Conservation (phyloP, 2,329 filamentous ascomycete genomes). For the Dothidotthia symphoricarpi region DNA sequence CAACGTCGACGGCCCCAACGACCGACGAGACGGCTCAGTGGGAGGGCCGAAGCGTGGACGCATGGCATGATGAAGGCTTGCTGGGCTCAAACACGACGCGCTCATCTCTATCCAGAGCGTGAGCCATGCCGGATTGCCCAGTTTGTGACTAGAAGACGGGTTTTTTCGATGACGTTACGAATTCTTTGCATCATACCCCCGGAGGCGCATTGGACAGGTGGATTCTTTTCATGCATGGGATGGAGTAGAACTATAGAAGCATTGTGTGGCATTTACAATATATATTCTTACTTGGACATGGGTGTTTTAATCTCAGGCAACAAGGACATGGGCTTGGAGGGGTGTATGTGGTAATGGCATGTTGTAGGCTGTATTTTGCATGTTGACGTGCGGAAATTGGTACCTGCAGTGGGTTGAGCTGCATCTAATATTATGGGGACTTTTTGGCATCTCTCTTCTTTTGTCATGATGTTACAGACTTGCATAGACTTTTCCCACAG, state of each 20-base stretch:
- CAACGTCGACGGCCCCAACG: conserved; percentile 63
- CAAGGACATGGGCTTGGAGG: too few relatives aligned
- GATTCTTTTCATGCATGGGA: conserved; percentile 23
- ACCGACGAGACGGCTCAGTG: conserved; percentile 54
- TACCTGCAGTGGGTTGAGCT: too few relatives aligned
- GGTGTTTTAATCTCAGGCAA: too few relatives aligned
- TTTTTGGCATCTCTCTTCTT: too few relatives aligned
- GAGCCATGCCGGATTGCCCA: not conserved
- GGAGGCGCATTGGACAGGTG: conserved; percentile 19
- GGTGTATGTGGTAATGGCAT: too few relatives aligned
- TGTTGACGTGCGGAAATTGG: too few relatives aligned
- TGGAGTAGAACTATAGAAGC: conserved; percentile 24
- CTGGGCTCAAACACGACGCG: not conserved
- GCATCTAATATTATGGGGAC: too few relatives aligned
- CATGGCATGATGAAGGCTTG: conserved; percentile 26
- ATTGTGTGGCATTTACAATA: conserved; percentile 26
- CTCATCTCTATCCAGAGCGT: too few relatives aligned
- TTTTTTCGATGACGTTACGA: conserved; percentile 14
- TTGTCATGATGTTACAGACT: too few relatives aligned
- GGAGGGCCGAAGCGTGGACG: conserved; percentile 43
- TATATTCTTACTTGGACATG: too few relatives aligned
- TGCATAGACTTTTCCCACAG: too few relatives aligned
- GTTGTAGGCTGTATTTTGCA: too few relatives aligned
- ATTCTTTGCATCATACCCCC: conserved; percentile 19
- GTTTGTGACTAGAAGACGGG: conserved; percentile 1